Evolutionary conservation across 805 yeast species (phyloP).

Genomic region (Sugiyamaella lignohabitans): DNA sequence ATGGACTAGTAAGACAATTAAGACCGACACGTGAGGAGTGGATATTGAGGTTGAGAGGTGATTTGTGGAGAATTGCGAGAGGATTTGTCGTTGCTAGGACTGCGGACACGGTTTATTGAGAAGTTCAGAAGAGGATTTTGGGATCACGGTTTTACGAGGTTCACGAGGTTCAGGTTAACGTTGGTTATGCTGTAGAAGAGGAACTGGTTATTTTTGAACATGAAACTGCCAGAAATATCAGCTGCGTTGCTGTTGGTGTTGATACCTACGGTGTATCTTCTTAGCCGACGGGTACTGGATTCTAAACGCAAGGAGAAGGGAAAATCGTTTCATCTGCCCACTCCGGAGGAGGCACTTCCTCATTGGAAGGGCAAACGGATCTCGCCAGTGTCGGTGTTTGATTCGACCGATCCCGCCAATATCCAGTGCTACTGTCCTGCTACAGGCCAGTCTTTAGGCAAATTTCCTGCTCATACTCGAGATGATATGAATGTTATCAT

Average conservation of each 20-base stretch:
- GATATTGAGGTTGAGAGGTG: too few relatives aligned
- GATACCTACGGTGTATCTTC: slow-evolving; percentile 6
- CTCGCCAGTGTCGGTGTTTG: slow-evolving; percentile 52
- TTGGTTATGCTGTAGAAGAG: too few relatives aligned
- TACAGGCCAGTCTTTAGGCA: slow-evolving; percentile 83
- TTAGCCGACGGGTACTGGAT: slow-evolving; percentile 1
- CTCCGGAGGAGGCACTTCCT: slow-evolving; percentile 74
- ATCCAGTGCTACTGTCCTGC: slow-evolving; percentile 94
- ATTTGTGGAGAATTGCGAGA: too few relatives aligned
- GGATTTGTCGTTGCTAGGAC: too few relatives aligned
- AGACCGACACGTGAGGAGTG: too few relatives aligned
- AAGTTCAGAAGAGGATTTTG: too few relatives aligned
- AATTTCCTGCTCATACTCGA: slow-evolving; percentile 54
- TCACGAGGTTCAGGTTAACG: too few relatives aligned
- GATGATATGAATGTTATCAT: slow-evolving; percentile 68
- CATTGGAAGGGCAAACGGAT: slow-evolving; percentile 89
- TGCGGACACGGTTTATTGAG: too few relatives aligned
- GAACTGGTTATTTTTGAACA: too few relatives aligned
- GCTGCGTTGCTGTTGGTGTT: slow-evolving; percentile 9
- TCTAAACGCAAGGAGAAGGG: slow-evolving; percentile 8
- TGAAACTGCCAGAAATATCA: slow-evolving; percentile 9
- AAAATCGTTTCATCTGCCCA: slow-evolving; percentile 34
- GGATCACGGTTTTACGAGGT: too few relatives aligned
- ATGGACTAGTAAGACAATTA: too few relatives aligned
- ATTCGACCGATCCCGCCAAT: slow-evolving; percentile 54